Conservation (phyloP, 2,329 filamentous ascomycete genomes). For the Sphaerostilbella broomeana region DNA sequence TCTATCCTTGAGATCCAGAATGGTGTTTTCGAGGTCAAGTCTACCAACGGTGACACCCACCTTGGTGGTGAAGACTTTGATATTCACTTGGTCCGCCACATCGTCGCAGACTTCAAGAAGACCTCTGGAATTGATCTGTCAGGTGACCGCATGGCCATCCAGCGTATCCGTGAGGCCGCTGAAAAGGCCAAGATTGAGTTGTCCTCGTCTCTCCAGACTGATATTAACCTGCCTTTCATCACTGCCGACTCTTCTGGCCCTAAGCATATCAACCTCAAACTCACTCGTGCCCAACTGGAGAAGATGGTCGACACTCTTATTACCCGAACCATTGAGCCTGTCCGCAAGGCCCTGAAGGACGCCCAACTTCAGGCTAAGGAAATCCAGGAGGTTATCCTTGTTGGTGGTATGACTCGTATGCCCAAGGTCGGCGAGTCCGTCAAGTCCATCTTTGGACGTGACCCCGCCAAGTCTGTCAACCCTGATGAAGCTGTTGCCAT, state of each 20-base stretch:
- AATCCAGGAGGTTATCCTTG: conserved; percentile 95
- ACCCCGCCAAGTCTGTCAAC: conserved; percentile 97
- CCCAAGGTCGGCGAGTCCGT: conserved; percentile 95
- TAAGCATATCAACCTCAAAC: conserved; percentile 97
- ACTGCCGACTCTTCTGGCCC: conserved; percentile 91
- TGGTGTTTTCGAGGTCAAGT: conserved; percentile 98
- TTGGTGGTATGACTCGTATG: conserved; percentile 99
- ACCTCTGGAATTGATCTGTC: conserved; percentile 87
- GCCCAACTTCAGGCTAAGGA: conserved; percentile 85
- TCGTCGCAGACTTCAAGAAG: conserved; percentile 95
- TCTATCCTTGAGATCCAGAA: conserved; percentile 95
- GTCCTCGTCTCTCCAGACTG: conserved; percentile 88
- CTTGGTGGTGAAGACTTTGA: conserved; percentile 98
- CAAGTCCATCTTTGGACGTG: conserved; percentile 93
- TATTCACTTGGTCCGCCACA: conserved; percentile 85
- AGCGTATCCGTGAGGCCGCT: conserved; percentile 96
- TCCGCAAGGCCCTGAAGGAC: conserved; percentile 95
- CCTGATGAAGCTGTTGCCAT: conserved; percentile 97
- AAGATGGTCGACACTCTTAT: conserved; percentile 87
- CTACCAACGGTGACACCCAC: conserved; percentile 97
- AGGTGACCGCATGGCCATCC: conserved; percentile 92
- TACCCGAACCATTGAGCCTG: conserved; percentile 77
- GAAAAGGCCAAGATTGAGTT: conserved; percentile 99
- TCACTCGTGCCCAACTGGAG: conserved; percentile 89
- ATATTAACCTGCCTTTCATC: conserved; percentile 98